These are phyloP conservation scores for Pseudozyma flocculosa DNA, from an alignment of 1,284 basidiomycete species.

Conservation along the genomic window DNA sequence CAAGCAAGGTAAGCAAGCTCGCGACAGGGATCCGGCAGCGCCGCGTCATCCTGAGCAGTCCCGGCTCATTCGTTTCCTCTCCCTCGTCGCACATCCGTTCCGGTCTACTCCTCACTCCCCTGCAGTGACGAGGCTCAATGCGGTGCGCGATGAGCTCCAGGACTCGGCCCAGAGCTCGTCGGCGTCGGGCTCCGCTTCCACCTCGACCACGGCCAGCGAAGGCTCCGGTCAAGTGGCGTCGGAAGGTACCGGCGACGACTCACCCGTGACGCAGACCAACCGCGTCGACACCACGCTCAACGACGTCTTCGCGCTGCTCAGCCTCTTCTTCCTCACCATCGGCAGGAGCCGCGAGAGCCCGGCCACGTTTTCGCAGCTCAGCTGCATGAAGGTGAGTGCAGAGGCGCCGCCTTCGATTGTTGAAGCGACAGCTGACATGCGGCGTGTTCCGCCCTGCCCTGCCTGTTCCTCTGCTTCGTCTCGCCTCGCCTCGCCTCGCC, in stretches of 20 bases:
- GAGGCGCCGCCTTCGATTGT: neutral
- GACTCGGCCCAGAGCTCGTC: slow-evolving; percentile 23
- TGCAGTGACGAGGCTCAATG: slow-evolving; percentile 85
- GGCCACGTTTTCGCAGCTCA: slow-evolving; percentile 54
- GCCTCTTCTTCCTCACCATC: slow-evolving; percentile 57
- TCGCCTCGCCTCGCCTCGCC: no score
- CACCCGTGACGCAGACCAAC: slow-evolving; percentile 40
- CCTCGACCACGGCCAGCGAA: slow-evolving; percentile 12
- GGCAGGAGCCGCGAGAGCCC: slow-evolving; percentile 55
- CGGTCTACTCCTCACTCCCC: neutral
- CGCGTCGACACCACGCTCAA: slow-evolving; percentile 57
- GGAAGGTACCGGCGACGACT: slow-evolving; percentile 20
- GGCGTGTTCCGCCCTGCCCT: neutral
- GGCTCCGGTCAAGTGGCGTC: slow-evolving; percentile 1
- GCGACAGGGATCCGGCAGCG: slow-evolving; percentile 1
- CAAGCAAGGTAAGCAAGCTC: slow-evolving; percentile 81
- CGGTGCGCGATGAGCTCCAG: slow-evolving; percentile 70
- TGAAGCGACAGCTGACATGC: neutral
- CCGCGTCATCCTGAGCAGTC: no score
- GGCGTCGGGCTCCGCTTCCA: slow-evolving; percentile 6
- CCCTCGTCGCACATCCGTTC: neutral
- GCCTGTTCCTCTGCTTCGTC: no score
- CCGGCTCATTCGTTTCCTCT: no score
- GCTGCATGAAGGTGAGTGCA: slow-evolving; percentile 49
- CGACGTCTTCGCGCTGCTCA: slow-evolving; percentile 56